Conservation (phyloP, 2,329 filamentous ascomycete genomes). For the Arthrobotrys conoides region DNA sequence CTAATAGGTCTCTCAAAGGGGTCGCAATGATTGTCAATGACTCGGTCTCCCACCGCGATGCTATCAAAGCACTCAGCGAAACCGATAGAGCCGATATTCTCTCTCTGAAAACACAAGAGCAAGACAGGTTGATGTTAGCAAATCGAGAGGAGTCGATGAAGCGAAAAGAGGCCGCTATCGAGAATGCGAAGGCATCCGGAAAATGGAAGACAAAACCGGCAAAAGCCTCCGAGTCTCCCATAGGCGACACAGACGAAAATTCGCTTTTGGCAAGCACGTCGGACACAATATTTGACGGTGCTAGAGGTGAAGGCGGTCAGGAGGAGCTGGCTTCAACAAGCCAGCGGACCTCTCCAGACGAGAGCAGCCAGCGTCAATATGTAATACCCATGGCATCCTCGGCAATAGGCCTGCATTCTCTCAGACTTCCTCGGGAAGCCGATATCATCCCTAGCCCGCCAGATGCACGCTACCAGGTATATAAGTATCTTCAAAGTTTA, state of each 20-base stretch:
- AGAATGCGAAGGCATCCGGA: conserved; percentile 53
- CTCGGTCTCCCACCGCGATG: conserved; percentile 30
- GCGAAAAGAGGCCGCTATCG: conserved; percentile 44
- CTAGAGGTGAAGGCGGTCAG: conserved; percentile 56
- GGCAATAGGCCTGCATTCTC: conserved; percentile 68
- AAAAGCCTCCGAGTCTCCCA: not conserved
- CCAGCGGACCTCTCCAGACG: conserved; percentile 66
- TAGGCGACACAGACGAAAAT: not conserved
- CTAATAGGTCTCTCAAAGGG: conserved; percentile 35
- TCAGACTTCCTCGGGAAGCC: conserved; percentile 64
- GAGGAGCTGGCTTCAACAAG: conserved; percentile 62
- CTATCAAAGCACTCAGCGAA: conserved; percentile 37
- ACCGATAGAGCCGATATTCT: conserved; percentile 41
- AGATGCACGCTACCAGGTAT: conserved; percentile 77
- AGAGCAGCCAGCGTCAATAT: conserved; percentile 69
- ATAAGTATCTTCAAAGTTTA: conserved; percentile 81
- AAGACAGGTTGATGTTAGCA: conserved; percentile 31
- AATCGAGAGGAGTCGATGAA: conserved; percentile 43
- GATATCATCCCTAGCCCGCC: conserved; percentile 65
- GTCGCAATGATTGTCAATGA: conserved; percentile 47
- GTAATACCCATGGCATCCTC: conserved; percentile 66
- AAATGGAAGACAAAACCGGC: conserved; percentile 46
- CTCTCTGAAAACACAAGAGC: conserved; percentile 39
- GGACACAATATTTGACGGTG: conserved; percentile 7
- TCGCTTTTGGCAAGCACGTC: conserved; percentile 28